Evolutionary conservation across 768 basidiomycete species (phyloP).

Genomic region (Ephemerocybe angulata): DNA sequence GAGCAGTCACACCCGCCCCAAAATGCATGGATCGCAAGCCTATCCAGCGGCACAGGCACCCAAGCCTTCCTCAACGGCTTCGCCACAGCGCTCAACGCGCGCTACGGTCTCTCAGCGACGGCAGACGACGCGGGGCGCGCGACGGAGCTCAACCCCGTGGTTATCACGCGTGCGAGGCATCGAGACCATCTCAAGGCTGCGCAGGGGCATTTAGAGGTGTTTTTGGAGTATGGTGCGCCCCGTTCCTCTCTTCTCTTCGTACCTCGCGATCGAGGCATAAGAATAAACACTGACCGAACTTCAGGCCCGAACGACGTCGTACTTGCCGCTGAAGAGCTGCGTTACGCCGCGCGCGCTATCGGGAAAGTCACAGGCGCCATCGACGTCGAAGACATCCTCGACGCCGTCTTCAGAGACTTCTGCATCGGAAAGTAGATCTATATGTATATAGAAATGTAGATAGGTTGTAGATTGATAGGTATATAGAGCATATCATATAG

Average conservation of each 20-base stretch:
- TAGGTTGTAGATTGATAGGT: too few species aligned
- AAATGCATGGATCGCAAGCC: constrained; percentile 59
- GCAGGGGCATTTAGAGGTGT: constrained; percentile 56
- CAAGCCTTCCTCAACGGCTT: constrained; percentile 58
- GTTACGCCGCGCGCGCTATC: constrained; percentile 81
- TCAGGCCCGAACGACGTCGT: constrained; percentile 70
- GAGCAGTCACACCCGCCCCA: background rate
- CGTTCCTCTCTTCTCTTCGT: background rate
- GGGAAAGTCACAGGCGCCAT: constrained; percentile 80
- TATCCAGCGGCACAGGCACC: constrained; percentile 56
- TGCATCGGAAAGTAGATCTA: constrained; percentile 82
- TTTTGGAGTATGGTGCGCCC: constrained; percentile 37
- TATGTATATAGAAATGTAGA: too few species aligned
- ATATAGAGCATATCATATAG: too few species aligned
- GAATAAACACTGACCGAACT: too few species aligned
- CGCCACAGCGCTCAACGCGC: constrained; percentile 43
- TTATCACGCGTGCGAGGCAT: constrained; percentile 80
- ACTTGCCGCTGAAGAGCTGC: constrained; percentile 80
- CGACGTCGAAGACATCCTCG: constrained; percentile 79
- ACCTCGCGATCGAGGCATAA: too few species aligned
- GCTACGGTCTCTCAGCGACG: constrained; percentile 32
- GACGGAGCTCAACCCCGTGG: constrained; percentile 38
- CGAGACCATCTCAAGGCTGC: constrained; percentile 71
- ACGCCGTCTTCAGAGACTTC: constrained; percentile 80
- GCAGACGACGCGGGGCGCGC: constrained; percentile 4